Evolutionary conservation across 2,329 filamentous ascomycete species (phyloP), one percentile per base, ranked within the genome.

Genomic region (Didymella segeticola): DNA sequence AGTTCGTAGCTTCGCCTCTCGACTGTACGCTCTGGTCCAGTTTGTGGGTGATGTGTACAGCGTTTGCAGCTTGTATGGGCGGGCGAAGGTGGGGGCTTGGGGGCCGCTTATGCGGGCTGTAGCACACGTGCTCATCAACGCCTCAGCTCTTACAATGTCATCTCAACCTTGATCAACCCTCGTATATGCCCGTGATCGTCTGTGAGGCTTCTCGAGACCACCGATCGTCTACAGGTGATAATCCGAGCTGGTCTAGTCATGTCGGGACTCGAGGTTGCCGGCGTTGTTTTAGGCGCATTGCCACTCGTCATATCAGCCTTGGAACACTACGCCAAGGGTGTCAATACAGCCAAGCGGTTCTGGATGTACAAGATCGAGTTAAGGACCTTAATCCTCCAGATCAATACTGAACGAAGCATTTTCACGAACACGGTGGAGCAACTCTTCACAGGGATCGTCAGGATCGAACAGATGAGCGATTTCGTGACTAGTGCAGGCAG

Each of bases 211-310:
- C n/a, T n/a, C n/a, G n/a, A n/a, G n/a, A n/a, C n/a, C n/a, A n/a
- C n/a, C n/a, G n/a, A n/a, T n/a, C n/a, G n/a, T n/a, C n/a, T n/a
- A n/a, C n/a, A n/a, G n/a, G n/a, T n/a, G n/a, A n/a, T n/a, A n/a
- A n/a, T n/a, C n/a, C n/a, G n/a, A n/a, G n/a, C n/a, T n/a, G n/a
- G n/a, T n/a, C n/a, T n/a, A n/a, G n/a, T 11, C 6, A 68, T 67
- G 64, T 70, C 70, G 10, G 70, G 69, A 3, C 46, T 74, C 3
- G 72, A 75, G 43, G 47, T 68, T n/a, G 66, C 61, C 2, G 68
- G 69, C 0, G 27, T 72, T 3, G 61, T 72, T 3, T 56, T 74
- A 0, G 69, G 64, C 5, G 50, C 65, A 19, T 57, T 72, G 43
- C 72, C 71, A 7, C 46, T 75, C 26, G 39, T 71, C 34, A 63